Evolutionary conservation across 73 alveolate species (phyloP), one percentile per base, ranked within the genome.

Genomic region (Paramecium biaurelia): DNA sequence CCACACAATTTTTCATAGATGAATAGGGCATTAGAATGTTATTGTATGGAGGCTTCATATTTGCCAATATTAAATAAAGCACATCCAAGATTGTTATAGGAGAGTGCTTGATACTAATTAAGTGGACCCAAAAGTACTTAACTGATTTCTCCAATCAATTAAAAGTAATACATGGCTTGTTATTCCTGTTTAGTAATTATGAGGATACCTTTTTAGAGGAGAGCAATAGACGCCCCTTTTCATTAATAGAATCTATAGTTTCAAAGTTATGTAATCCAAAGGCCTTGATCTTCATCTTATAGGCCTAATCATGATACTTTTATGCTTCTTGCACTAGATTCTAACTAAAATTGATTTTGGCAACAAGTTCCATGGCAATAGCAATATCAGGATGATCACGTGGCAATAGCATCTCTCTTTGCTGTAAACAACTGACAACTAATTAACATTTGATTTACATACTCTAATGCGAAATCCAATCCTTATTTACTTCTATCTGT

Each of bases 371-470:
- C 56, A 41, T 24, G 15, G 90, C 90, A 15, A 79, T 24, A 14
- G 90, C 90, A n/a, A 79, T 43, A 30, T 79, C 90, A 37, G 90
- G 90, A 45, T 79, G 90, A 23, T 79, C 74, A 43, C 18, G 86
- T 42, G 26, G 24, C 24, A 79, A 43, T 15, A 79, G 28, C 35
- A 11, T n/a, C 30, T 79, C 42, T 34, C 72, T 41, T 63, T 43
- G 74, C 45, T 41, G 28, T 42, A 79, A 63, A 47, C 90, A 79
- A 30, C 86, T 72, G n/a, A 72, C 35, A 34, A 53, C 68, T 53
- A 53, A 53, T 53, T 53, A 53, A 53, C 68, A 53, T 53, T 53
- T 53, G 26, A 53, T 53, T 53, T 34, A 15, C 58, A 30, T 72
- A 72, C 86, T 79, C 90, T 79, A 79, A 20, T 42, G 90, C 70